These are phyloP conservation scores for Sporobolomyces phaffii DNA, from an alignment of 768 basidiomycete genomes.

Conservation along the genomic window DNA sequence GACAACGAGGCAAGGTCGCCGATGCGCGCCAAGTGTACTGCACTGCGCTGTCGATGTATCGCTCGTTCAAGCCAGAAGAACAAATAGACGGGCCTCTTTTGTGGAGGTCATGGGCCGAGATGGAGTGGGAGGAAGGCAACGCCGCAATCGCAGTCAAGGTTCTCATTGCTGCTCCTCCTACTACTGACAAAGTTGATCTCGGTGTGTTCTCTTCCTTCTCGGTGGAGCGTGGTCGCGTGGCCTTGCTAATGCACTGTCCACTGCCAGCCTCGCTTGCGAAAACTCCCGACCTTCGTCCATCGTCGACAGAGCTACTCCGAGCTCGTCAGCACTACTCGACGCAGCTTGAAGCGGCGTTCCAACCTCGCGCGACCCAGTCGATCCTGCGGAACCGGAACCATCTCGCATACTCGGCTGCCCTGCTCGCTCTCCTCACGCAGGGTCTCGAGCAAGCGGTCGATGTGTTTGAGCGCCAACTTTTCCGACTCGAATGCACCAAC, in stretches of 20 bases:
- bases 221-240: no score
- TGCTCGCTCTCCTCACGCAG: slow-evolving; percentile 41
- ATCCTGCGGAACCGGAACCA: slow-evolving; percentile 26
- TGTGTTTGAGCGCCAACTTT: slow-evolving; percentile 38
- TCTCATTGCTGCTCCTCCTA: slow-evolving; percentile 17
- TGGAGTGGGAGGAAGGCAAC: slow-evolving; percentile 46
- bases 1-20: slow-evolving; percentile 45
- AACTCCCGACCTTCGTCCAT: background rate
- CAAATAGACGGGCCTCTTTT: slow-evolving; percentile 42
- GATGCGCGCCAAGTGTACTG: slow-evolving; percentile 48
- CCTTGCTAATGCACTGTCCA: no score
- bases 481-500: slow-evolving; percentile 22
- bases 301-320: slow-evolving; percentile 22
- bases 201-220: slow-evolving; percentile 19
- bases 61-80: slow-evolving; percentile 29
- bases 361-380: slow-evolving; percentile 18
- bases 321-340: slow-evolving; percentile 28
- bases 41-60: slow-evolving; percentile 45
- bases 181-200: background rate
- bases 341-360: slow-evolving; percentile 18
- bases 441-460: slow-evolving; percentile 40
- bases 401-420: slow-evolving; percentile 36
- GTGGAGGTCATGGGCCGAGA: slow-evolving; percentile 48
- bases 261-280: background rate
- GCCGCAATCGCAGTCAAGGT: slow-evolving; percentile 25